Evolutionary conservation across 2,329 filamentous ascomycete species (phyloP).

Genomic region (Colletotrichum zoysiae): DNA sequence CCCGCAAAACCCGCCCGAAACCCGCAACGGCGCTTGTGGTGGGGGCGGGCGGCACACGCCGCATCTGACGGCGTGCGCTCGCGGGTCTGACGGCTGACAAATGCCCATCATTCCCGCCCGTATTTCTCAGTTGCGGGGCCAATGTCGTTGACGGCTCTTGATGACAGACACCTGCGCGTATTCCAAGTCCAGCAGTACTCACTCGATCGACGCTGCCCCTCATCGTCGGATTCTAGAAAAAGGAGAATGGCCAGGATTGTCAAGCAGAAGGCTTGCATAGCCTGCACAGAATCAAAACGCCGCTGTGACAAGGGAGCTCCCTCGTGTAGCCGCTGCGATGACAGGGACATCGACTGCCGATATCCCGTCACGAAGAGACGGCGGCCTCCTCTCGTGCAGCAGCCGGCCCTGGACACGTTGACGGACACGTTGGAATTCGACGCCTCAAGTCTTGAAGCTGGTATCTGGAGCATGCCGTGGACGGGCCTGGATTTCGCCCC

Average conservation of each 20-base stretch:
- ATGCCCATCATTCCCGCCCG: background rate
- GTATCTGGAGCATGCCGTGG: conserved; percentile 17
- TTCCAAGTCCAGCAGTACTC: background rate
- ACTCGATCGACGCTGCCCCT: background rate
- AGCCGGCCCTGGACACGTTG: background rate
- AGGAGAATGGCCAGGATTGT: background rate
- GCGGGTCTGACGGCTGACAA: conserved; percentile 18
- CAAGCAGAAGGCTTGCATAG: conserved; percentile 50
- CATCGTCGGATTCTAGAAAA: too few species aligned
- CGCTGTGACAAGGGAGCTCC: conserved; percentile 52
- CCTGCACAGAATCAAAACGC: conserved; percentile 53
- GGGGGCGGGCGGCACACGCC: background rate
- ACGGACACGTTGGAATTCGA: conserved; percentile 3
- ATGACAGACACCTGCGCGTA: background rate
- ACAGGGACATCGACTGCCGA: conserved; percentile 43
- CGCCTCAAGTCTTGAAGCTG: background rate
- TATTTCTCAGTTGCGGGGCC: too few species aligned
- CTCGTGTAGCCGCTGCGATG: conserved; percentile 48
- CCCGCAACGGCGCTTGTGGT: conserved; percentile 20
- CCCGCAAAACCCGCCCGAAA: conserved; percentile 33
- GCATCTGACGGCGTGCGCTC: background rate
- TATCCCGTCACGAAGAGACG: conserved; percentile 41
- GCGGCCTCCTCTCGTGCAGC: background rate
- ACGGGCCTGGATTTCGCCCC: background rate
- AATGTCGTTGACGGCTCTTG: background rate